These are phyloP conservation scores for Limtongozyma cylindracea DNA, from an alignment of 805 yeast genomes.

Conservation along the genomic window DNA sequence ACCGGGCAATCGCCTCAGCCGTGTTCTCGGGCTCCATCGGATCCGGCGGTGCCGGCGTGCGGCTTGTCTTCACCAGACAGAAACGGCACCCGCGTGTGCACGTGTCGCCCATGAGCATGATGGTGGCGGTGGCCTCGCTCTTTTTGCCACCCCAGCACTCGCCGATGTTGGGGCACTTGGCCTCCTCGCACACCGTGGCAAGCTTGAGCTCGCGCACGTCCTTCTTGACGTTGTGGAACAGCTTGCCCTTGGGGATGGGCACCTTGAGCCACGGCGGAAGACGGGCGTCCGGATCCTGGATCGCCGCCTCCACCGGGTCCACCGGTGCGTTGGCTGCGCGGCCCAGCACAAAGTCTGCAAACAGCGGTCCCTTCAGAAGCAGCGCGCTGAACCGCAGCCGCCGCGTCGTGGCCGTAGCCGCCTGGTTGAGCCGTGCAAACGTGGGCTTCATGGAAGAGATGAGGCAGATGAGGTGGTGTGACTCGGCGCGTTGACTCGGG, in stretches of 20 bases:
- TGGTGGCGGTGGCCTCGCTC: slow-evolving; percentile 88
- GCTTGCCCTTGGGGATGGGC: slow-evolving; percentile 88
- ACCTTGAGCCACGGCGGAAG: slow-evolving; percentile 88
- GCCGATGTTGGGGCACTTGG: slow-evolving; percentile 97
- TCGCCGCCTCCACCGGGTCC: slow-evolving; percentile 61
- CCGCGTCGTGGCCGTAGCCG: too few species aligned
- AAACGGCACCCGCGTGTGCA: slow-evolving; percentile 99
- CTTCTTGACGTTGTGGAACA: slow-evolving; percentile 52
- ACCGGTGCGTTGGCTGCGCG: slow-evolving; percentile 38
- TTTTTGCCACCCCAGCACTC: slow-evolving; percentile 99
- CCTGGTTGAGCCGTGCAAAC: too few species aligned
- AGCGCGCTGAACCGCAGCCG: slow-evolving; percentile 53
- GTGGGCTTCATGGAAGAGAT: too few species aligned
- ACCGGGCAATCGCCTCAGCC: slow-evolving; percentile 86
- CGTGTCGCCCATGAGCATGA: slow-evolving; percentile 95
- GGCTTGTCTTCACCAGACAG: slow-evolving; percentile 85
- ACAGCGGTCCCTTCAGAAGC: slow-evolving; percentile 70
- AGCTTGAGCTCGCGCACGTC: slow-evolving; percentile 76
- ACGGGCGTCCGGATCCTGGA: slow-evolving; percentile 42
- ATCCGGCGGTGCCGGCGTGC: slow-evolving; percentile 74
- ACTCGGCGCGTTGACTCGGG: too few species aligned
- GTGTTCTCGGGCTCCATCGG: slow-evolving; percentile 96
- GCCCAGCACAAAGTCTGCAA: slow-evolving; percentile 75
- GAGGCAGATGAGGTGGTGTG: too few species aligned
- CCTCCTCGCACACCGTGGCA: slow-evolving; percentile 96